Conservation (phyloP, 2,329 filamentous ascomycete species). For the Allantophomopsis lycopodina region DNA sequence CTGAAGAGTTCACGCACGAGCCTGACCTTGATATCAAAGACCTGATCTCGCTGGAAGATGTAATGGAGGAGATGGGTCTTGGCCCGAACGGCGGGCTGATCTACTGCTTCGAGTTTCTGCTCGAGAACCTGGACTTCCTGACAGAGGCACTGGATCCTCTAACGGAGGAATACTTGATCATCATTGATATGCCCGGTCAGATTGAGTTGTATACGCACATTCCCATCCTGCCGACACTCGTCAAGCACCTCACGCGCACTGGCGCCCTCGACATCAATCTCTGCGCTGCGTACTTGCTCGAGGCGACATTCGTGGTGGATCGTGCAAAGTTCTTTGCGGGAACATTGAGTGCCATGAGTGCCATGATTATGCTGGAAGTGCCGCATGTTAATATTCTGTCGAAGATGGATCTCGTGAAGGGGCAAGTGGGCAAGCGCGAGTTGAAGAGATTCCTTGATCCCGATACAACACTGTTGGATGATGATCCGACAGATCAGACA, state of each 20-base stretch:
- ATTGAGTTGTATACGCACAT: slow-evolving; percentile 98
- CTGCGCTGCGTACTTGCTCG: slow-evolving; percentile 87
- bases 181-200: slow-evolving; percentile 97
- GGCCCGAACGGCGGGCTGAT: slow-evolving; percentile 89
- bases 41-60: slow-evolving; percentile 83
- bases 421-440: slow-evolving; percentile 75
- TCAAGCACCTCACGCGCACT: slow-evolving; percentile 65
- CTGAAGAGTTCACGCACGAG: slow-evolving; percentile 80
- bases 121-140: slow-evolving; percentile 88
- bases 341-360: slow-evolving; percentile 91
- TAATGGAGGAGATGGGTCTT: slow-evolving; percentile 87
- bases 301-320: slow-evolving; percentile 91
- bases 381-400: slow-evolving; percentile 93
- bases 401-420: slow-evolving; percentile 96
- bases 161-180: slow-evolving; percentile 91
- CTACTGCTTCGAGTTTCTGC: slow-evolving; percentile 92
- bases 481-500: slow-evolving; percentile 43
- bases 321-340: slow-evolving; percentile 96
- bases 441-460: slow-evolving; percentile 83
- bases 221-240: slow-evolving; percentile 74
- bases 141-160: slow-evolving; percentile 72
- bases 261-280: slow-evolving; percentile 81
- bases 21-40: slow-evolving; percentile 94
- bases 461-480: slow-evolving; percentile 69
- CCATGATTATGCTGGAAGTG: slow-evolving; percentile 97